These are phyloP conservation scores for Sarocladium strictum DNA, from an alignment of 2,329 filamentous ascomycete genomes.

Conservation along the genomic window DNA sequence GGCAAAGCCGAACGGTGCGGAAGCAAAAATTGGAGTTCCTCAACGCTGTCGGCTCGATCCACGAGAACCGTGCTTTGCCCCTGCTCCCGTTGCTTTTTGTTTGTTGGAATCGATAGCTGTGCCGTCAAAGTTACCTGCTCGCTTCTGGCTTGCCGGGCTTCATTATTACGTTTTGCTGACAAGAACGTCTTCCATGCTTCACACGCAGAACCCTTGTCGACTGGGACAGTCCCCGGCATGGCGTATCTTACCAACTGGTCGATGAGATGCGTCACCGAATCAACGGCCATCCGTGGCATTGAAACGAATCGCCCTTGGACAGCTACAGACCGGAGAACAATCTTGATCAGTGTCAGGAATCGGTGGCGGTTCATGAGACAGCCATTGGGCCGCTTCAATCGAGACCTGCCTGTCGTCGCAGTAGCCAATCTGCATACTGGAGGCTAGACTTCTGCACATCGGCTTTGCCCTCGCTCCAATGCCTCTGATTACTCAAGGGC, in stretches of 20 bases:
- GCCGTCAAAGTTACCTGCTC: neutral
- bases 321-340: neutral
- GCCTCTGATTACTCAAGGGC: no score
- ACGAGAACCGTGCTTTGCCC: neutral
- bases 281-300: neutral
- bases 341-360: neutral
- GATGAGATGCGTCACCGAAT: neutral
- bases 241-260: slow-evolving; percentile 3
- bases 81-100: neutral
- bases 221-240: neutral
- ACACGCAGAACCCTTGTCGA: neutral
- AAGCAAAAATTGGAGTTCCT: slow-evolving; percentile 1
- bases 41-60: slow-evolving; percentile 1
- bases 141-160: neutral
- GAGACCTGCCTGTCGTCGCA: neutral
- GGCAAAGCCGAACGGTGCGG: slow-evolving; percentile 7
- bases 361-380: slow-evolving; percentile 10
- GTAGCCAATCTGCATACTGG: neutral
- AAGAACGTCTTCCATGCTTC: neutral
- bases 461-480: neutral
- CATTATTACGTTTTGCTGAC: slow-evolving; percentile 9
- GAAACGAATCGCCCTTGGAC: neutral
- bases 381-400: neutral
- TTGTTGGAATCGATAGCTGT: neutral
- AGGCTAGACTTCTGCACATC: neutral